Base-by-base conservation (phyloP, 306 rosid genomes). In the Urtica urens region DNA sequence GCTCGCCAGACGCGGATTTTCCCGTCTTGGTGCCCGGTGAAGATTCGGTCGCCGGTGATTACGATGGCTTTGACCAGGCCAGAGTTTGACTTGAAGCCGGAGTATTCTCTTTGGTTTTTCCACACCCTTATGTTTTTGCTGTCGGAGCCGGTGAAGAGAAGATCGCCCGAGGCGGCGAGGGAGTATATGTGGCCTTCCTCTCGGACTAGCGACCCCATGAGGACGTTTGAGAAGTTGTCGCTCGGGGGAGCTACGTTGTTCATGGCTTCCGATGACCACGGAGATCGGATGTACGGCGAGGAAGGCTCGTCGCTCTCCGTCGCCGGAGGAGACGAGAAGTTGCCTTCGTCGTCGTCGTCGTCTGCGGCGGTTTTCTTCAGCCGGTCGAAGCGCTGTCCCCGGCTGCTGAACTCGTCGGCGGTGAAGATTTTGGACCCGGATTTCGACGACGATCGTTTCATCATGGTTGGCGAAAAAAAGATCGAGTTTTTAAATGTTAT, bases 131-230 rank as follows among this genome's bases (percentile, higher is more conserved):
- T 81, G 73, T 90, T 90, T 49, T 85, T 90, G 66, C 87, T 77
- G 5, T 90, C 99, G 1, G 99, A 85, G 2, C 99, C 95, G 0
- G 96, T 90, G 59, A 79, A 90, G 11, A 90, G 13, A 10, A 82
- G 58, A 17, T 76, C 94, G 5, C 82, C 77, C 1, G 79, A 24
- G 7, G 95, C 78, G 0, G 99, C 95, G 2, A 90, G 56, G 0
- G 99, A 90, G 54, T 90, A 90, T 3, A 90, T 85, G 38, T 85
- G 94, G 20, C 99, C 96, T 63, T 85, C 95, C 51, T 90, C 94
- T 0, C 96, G 84, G 25, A 85, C 66, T 1, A 90, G 69, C 0
- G 99, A 79, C n/a, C 95, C 99, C 13, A 90, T 39, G 0, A 85
- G 76, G 26, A 73, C 59, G 20, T 70, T 71, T 5, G 75, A 39